phyloP scores from a whole-genome alignment of 495 filamentous ascomycete genomes.

The Trichocladium uniseriatum region DNA sequence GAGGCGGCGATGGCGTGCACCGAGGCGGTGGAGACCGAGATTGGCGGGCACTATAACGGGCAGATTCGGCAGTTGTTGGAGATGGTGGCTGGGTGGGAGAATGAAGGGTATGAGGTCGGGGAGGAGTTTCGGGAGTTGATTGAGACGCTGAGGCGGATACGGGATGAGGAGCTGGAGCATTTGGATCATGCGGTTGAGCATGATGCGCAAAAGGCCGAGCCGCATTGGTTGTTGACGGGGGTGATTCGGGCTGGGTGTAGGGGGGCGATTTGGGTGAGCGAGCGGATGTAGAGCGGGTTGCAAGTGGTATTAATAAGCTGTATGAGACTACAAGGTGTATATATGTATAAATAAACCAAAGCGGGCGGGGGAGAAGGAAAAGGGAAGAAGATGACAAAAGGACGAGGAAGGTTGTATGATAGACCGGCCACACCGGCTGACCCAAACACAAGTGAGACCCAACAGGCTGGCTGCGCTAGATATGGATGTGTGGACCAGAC shows the following conservation, averaged over 20 bases:
- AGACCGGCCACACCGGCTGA: background rate
- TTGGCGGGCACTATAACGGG: constrained; percentile 89
- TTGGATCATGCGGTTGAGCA: constrained; percentile 89
- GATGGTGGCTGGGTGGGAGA: constrained; percentile 62
- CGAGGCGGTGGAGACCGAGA: constrained; percentile 97
- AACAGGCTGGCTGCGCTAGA: too few species aligned
- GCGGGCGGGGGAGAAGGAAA: background rate
- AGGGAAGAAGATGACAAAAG: background rate
- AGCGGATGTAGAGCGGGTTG: constrained; percentile 56
- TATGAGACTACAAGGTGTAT: constrained; percentile 4
- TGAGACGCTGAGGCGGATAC: constrained; percentile 64
- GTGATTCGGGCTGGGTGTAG: constrained; percentile 81
- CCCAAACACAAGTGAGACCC: too few species aligned
- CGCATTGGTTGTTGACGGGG: constrained; percentile 82
- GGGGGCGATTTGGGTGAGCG: constrained; percentile 87
- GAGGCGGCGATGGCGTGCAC: constrained; percentile 99
- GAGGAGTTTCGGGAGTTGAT: constrained; percentile 69
- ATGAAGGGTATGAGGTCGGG: constrained; percentile 64
- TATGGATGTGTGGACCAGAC: too few species aligned
- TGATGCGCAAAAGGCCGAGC: constrained; percentile 78
- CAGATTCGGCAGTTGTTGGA: constrained; percentile 73
- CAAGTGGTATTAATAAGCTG: background rate
- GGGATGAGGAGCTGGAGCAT: constrained; percentile 96
- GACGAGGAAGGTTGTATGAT: background rate
- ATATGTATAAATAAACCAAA: background rate